Base-by-base conservation (phyloP, 306 rosid genomes). In the Macrotyloma uniflorum region DNA sequence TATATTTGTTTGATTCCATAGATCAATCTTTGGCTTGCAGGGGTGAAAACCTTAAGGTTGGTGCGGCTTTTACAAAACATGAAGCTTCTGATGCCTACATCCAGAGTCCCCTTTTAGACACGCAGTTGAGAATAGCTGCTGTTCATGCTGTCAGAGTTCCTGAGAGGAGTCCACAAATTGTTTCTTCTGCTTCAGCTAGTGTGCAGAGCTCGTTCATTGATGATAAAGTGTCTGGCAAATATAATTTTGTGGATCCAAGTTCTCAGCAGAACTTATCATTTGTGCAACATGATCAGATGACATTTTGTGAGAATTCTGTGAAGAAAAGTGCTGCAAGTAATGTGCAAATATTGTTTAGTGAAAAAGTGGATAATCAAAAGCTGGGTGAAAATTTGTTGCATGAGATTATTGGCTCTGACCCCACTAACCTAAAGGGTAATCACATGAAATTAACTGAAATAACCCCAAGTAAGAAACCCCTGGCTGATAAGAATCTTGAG, bases 381-480 rank as follows among this genome's bases (percentile, higher is more conserved):
- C 82, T 55, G 65, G 74, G 53, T 45, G 82, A 69, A 59, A 77
- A 85, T 10, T 76, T 80, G 51, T 67, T 74, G 69, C 28, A 61
- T 76, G 86, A 77, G 68, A 67, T 70, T 77, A 36, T 73, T 61
- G 80, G 67, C 71, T 75, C 79, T 32, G 78, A 40, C 8, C 53
- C 85, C n/a, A 67, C 32, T 38, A 80, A 72, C 61, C 36, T 70
- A 55, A 64, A 59, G 36, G 67, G 63, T 65, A 83, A 82, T 80
- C 82, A 67, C 68, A 59, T 38, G n/a, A 71, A 72, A 53, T 68
- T 85, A 86, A 78, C 86, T 82, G 85, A 80, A 69, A 53, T 87
- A 85, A 75, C 88, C 72, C 72, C 51, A 49, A 61, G 75, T 69
- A 79, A 77, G 72, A 87, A 83, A 46, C 82, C 89, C 2, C 26